Conservation (phyloP, 208 protist species). For the Lotmaria passim region DNA sequence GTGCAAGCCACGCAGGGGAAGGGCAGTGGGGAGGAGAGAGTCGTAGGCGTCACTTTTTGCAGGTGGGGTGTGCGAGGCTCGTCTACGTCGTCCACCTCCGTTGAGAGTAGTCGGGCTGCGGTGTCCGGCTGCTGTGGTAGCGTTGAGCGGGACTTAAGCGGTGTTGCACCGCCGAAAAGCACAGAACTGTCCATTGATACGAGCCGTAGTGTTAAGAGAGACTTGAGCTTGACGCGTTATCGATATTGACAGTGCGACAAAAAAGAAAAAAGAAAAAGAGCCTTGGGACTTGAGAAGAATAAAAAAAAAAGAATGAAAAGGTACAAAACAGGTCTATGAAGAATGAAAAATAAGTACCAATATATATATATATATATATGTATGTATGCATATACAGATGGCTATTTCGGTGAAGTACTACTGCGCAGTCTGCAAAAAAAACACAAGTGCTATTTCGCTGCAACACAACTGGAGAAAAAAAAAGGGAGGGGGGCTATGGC, state of each 20-base stretch:
- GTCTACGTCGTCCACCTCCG: neutral
- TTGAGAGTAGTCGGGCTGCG: slow-evolving; percentile 1
- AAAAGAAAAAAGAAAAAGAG: neutral
- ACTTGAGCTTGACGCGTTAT: neutral
- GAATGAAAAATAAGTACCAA: too few species aligned
- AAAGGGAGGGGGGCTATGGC: too few species aligned
- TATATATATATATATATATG: too few species aligned
- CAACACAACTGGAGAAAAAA: too few species aligned
- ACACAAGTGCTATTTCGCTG: too few species aligned
- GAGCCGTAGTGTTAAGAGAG: neutral
- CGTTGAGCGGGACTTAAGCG: neutral
- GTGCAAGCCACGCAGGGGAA: neutral
- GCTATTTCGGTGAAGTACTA: too few species aligned
- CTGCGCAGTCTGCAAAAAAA: too few species aligned
- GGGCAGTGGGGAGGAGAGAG: neutral
- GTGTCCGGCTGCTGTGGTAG: slow-evolving; percentile 17
- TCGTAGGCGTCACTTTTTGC: neutral
- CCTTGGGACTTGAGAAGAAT: neutral
- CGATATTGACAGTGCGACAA: neutral
- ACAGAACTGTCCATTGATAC: neutral
- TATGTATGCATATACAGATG: too few species aligned
- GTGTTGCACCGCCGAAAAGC: neutral
- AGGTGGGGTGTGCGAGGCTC: neutral
- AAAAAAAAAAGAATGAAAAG: slow-evolving; percentile 8
- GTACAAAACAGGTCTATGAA: slow-evolving; percentile 9